These are phyloP conservation scores for Elongisporangium prolatum DNA, from an alignment of 352 stramenopile species.

Conservation along the genomic window DNA sequence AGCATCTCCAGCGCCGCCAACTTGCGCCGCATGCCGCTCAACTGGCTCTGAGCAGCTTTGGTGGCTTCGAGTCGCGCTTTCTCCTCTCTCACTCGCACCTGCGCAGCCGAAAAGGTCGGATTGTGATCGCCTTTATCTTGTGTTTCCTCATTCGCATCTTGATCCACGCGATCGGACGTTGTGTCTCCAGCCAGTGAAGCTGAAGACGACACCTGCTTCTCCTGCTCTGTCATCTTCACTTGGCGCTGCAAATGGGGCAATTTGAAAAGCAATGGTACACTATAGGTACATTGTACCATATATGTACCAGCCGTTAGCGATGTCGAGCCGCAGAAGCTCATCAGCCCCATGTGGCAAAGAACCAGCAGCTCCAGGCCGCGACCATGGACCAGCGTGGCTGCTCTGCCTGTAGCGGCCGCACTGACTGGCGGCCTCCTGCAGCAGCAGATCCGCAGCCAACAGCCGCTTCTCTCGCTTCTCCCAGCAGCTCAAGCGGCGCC, in stretches of 20 bases:
- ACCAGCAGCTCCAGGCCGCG: background rate
- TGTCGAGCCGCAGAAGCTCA: background rate
- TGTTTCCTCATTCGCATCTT: background rate
- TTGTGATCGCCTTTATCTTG: conserved; percentile 15
- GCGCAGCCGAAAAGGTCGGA: conserved; percentile 32
- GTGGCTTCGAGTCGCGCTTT: conserved; percentile 53
- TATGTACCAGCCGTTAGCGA: background rate
- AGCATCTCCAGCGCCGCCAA: conserved; percentile 33
- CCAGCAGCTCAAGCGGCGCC: background rate
- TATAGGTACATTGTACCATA: conserved; percentile 1
- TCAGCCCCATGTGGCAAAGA: background rate
- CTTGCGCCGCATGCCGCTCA: conserved; percentile 35
- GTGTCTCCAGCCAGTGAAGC: background rate
- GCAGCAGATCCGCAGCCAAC: conserved; percentile 11
- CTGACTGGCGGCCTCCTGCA: conserved; percentile 9
- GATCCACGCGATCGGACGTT: background rate
- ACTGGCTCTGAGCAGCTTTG: conserved; percentile 39
- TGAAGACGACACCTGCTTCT: background rate
- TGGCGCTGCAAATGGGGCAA: background rate
- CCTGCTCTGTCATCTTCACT: background rate
- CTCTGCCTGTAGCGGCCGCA: conserved; percentile 8
- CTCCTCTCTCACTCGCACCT: conserved; percentile 46
- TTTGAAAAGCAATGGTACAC: background rate
- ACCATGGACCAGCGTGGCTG: background rate
- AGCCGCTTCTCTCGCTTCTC: background rate